These are phyloP conservation scores for Anthracocystis panici-leucophaei DNA, from an alignment of 1,284 basidiomycete species.

Conservation along the genomic window DNA sequence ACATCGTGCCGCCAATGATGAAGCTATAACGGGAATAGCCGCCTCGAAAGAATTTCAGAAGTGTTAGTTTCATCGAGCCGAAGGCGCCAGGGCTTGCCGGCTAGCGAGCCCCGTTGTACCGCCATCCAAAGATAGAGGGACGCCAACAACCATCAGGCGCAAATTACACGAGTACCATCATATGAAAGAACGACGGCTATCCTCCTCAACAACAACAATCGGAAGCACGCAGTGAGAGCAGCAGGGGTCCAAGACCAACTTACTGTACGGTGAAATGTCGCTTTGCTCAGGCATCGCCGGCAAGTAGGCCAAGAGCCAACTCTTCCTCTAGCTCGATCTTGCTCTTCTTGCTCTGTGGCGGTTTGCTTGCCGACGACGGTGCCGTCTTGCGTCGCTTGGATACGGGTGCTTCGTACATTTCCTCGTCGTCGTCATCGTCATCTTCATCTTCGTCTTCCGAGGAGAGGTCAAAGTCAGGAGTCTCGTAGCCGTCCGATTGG, in stretches of 20 bases:
- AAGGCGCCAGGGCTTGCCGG: constrained; percentile 59
- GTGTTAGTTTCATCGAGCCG: constrained; percentile 56
- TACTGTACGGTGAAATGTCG: constrained; percentile 9
- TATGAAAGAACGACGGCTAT: constrained; percentile 17
- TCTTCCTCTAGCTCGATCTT: constrained; percentile 52
- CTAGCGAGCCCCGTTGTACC: constrained; percentile 61
- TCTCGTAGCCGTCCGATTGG: constrained; percentile 62
- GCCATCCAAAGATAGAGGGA: constrained; percentile 32
- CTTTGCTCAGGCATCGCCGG: constrained; percentile 29
- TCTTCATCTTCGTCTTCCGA: constrained; percentile 30
- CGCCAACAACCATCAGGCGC: constrained; percentile 56
- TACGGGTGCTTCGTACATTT: constrained; percentile 18
- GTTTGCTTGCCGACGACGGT: constrained; percentile 7
- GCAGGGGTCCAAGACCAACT: constrained; percentile 1
- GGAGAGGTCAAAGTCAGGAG: constrained; percentile 61
- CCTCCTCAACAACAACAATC: neutral
- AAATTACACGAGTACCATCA: constrained; percentile 67
- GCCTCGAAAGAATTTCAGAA: constrained; percentile 31
- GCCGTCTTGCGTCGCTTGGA: constrained; percentile 37
- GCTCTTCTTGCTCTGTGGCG: constrained; percentile 30
- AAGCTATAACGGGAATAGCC: neutral
- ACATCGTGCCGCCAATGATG: neutral
- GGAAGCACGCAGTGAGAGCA: constrained; percentile 3
- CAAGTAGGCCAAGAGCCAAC: constrained; percentile 54
- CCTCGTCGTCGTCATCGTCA: constrained; percentile 28